Base-by-base conservation (phyloP, 495 filamentous ascomycete genomes). In the Penicillium samsonianum region DNA sequence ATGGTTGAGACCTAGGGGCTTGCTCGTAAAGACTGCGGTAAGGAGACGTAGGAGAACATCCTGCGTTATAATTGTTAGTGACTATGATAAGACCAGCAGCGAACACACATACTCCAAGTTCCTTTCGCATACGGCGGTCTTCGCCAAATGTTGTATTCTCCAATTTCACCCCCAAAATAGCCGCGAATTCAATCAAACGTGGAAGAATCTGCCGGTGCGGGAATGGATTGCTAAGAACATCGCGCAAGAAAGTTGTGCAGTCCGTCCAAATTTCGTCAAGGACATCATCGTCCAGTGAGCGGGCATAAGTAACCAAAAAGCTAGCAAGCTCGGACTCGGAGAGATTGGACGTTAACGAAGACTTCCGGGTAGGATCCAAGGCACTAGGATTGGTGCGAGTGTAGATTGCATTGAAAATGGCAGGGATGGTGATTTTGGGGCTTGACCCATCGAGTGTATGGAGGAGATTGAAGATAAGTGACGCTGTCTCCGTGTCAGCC, bases 241-340 rank as follows among this genome's bases (percentile, higher is more conserved):
- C 95, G 51, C 84, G 87, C 42, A 98, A 69, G 71, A 99, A 99
- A 1, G 87, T 84, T 64, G 91, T 91, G 69, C 93, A 98, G 65
- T 99, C 95, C 37, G 83, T 78, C 94, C 94, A 99, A 30, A 99
- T 96, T 72, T 99, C 94, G 65, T 99, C 95, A 80, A 98, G 93
- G n/a, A 94, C 88, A 77, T 99, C 94, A 62, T 99, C 94, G 64
- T 99, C 94, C 14, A 96, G 76, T 4, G 91, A 93, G 22, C 84
- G 82, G 2, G 91, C 87, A 67, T 98, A 99, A 46, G 91, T 88
- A 5, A 94, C 87, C 53, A 98, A 72, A 67, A 98, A 99, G 19
- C 86, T 83, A 9, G 92, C 90, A 16, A 98, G 75, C 62, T 96
- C 91, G 2, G 83, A 80, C 57, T 96, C 93, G 23, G 85, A 83